Evolutionary conservation across 1,284 basidiomycete species (phyloP), one percentile per base, ranked within the genome.

Genomic region (Tilletia walkeri): DNA sequence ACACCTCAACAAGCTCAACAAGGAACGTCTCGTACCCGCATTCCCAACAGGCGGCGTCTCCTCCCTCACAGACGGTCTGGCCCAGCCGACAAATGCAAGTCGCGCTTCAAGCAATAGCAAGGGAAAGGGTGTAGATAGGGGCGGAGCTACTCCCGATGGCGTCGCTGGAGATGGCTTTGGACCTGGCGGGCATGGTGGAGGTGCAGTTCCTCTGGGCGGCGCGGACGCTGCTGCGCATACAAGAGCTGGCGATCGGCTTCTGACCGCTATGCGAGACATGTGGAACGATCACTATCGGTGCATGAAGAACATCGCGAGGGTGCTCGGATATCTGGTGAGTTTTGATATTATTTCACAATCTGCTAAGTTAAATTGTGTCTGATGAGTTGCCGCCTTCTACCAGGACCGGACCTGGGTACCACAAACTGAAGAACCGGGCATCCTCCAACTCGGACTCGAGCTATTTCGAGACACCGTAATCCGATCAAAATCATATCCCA

Each of bases 221-320:
- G 75, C 77, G 3, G 82, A 80, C 59, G 75, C 76, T 34, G 73
- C 82, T 0, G 79, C 82, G 9, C 75, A 77, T 54, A 78, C 80
- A 59, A 81, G 86, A 77, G 92, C 94, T 80, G 91, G 90, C 0
- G 95, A 97, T 82, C 85, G 90, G 63, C 88, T 98, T 71, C 85
- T 98, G 79, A 94, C 91, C 81, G 91, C 92, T 14, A 79, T 97
- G 72, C 89, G 89, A 79, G 88, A 88, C 61, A 91, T 95, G 1
- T 99, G 96, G 95, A 92, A 95, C 72, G 94, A 98, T 82, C 95
- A 99, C 84, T 90, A 88, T 5, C 89, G 90, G 14, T 94, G 91
- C 84, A 93, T 98, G 92, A 87, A 88, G 56, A 94, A 95, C 83
- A 85, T 99, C 70, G 89, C 91, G 49, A 94, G 95, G 82, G 89